Conservation (phyloP, 164 flowering plant species). For the Magnolia sinica region DNA sequence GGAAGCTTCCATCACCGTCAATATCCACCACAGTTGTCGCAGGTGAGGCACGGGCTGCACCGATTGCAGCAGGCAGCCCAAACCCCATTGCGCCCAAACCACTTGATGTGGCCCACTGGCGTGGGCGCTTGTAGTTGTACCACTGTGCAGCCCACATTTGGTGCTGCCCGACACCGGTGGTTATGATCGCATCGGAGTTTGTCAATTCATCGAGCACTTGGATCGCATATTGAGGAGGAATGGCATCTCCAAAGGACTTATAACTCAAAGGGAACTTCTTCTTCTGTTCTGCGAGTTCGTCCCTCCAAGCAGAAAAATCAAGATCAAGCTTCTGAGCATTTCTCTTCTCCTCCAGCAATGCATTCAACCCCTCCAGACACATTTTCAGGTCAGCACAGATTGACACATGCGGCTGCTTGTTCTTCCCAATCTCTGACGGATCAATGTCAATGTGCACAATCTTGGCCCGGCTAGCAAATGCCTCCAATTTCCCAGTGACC, state of each 20-base stretch:
- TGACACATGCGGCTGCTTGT: slow-evolving; percentile 66
- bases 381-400: slow-evolving; percentile 56
- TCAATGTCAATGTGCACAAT: slow-evolving; percentile 74
- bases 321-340: slow-evolving; percentile 19
- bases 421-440: slow-evolving; percentile 73
- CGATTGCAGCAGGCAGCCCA: slow-evolving; percentile 25
- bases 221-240: slow-evolving; percentile 35
- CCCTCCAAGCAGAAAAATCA: slow-evolving; percentile 54
- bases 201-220: slow-evolving; percentile 17
- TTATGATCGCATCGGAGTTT: slow-evolving; percentile 18
- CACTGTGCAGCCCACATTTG: slow-evolving; percentile 28
- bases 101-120: slow-evolving; percentile 19
- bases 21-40: slow-evolving; percentile 11
- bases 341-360: slow-evolving; percentile 30
- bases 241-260: slow-evolving; percentile 57
- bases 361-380: slow-evolving; percentile 49
- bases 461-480: slow-evolving; percentile 70
- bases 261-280: slow-evolving; percentile 43
- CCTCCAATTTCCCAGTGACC: slow-evolving; percentile 66
- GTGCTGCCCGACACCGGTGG: slow-evolving; percentile 24
- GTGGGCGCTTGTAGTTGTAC: slow-evolving; percentile 15
- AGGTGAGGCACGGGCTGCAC: slow-evolving; percentile 17
- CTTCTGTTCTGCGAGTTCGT: slow-evolving; percentile 54
- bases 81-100: slow-evolving; percentile 27
- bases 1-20: slow-evolving; percentile 22